Evolutionary conservation across 371 early-diverging fungal genomes (phyloP).

Genomic region (Capniomyces stellatus): DNA sequence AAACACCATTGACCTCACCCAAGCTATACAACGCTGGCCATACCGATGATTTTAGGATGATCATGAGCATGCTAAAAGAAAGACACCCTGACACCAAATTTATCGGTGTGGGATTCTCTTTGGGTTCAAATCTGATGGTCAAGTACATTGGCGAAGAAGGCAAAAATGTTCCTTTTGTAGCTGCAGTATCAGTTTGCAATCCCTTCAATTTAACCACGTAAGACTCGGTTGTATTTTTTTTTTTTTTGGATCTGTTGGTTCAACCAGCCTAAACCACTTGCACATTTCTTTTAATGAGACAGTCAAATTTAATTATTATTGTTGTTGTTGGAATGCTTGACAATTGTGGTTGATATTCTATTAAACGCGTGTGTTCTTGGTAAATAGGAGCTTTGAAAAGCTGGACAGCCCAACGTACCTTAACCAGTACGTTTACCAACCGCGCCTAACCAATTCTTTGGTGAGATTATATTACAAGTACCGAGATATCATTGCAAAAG

Average conservation of each 20-base stretch:
- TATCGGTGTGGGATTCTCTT: constrained; percentile 65
- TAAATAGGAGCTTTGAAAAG: too few relatives aligned
- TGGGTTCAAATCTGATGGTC: constrained; percentile 79
- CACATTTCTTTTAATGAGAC: too few relatives aligned
- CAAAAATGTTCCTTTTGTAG: constrained; percentile 48
- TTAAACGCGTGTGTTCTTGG: too few relatives aligned
- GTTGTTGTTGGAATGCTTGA: too few relatives aligned
- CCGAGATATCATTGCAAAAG: constrained; percentile 30
- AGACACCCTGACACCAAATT: constrained; percentile 43
- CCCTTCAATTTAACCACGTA: constrained; percentile 48
- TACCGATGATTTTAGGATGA: constrained; percentile 59
- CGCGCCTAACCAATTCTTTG: constrained; percentile 48
- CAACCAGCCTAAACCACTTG: too few relatives aligned
- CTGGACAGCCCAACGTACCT: constrained; percentile 29
- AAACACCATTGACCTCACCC: constrained; percentile 49
- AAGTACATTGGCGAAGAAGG: constrained; percentile 83
- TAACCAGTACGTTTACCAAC: constrained; percentile 40
- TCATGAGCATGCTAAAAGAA: constrained; percentile 34
- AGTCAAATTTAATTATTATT: too few relatives aligned
- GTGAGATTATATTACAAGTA: constrained; percentile 43
- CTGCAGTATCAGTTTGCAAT: constrained; percentile 62
- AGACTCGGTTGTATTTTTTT: too few relatives aligned
- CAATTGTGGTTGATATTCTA: too few relatives aligned
- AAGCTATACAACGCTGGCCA: constrained; percentile 68
- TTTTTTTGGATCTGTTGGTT: too few relatives aligned